Base-by-base conservation (phyloP, 495 filamentous ascomycete genomes). In the Tuber brumale region DNA sequence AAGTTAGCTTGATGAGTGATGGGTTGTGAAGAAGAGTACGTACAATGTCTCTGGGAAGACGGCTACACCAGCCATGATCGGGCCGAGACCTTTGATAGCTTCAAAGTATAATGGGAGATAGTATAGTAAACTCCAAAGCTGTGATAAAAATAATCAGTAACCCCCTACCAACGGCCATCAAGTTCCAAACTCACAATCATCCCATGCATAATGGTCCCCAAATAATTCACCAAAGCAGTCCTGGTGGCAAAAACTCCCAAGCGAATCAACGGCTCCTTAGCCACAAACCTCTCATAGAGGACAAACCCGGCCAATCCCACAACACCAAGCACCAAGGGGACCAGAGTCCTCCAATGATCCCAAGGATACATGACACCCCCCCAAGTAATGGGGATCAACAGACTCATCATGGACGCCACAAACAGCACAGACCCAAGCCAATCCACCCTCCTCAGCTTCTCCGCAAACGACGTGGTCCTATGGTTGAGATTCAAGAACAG, bases 61-160 rank as follows among this genome's bases (percentile, higher is more conserved):
- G 2, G 88, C 86, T 7, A 93, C 83, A 12, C 91, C 91, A 1
- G 89, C 84, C 21, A 90, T 78, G 69, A 90, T 88, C 1, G 88
- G 85, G 10, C 86, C 84, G 76, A 88, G 86, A 43, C 85, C 86
- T 77, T 91, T 89, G 44, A 91, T 88, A 12, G 88, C 89, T 79
- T 90, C 86, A 76, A 89, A 92, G 83, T 91, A 94, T 1, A 94
- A 83, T 0, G 91, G 87, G 41, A 92, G 82, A 72, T 91, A 92
- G 78, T 93, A 92, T 3, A 94, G 83, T 0, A 90, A 82, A 21
- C 77, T 80, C 84, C 85, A 87, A 57, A 86, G 83, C 76, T 81
- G 27, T 31, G 10, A 19, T 7, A 43, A 23, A 23, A 66, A 66
- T 3, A 6, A 74, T 51, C 19, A 51, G 76, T 71, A 77, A 72